Percentiles rank a stretch among this genome's conserved stretches.
Conservation (phyloP, 192 early-diverging fungal genomes). For the Backusella australiensis region DNA sequence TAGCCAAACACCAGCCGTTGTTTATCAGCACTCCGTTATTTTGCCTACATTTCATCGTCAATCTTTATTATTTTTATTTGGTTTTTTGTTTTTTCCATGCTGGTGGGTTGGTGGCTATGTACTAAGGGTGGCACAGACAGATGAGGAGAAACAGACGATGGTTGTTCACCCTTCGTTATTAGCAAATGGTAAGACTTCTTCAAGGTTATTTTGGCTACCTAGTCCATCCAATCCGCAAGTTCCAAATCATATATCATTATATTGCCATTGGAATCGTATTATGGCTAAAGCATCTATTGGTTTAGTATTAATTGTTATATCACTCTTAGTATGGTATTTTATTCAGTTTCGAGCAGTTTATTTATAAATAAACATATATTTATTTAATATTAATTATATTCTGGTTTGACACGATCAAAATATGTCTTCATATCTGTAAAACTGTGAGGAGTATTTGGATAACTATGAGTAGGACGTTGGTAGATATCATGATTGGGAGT, state of each 20-base stretch:
- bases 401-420: background rate
- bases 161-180: conserved; percentile 18
- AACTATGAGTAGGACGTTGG: background rate
- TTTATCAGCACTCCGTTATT: background rate
- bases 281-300: conserved; percentile 9
- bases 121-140: background rate
- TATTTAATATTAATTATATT: background rate
- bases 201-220: conserved; percentile 7
- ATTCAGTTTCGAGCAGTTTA: background rate
- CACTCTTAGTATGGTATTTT: conserved; percentile 13
- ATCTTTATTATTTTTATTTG: conserved; percentile 26
- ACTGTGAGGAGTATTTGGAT: background rate
- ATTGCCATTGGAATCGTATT: background rate
- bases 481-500: background rate
- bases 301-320: background rate
- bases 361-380: background rate
- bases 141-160: background rate
- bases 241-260: background rate
- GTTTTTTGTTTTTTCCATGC: conserved; percentile 25
- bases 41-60: conserved; percentile 16
- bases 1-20: background rate
- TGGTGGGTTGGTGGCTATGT: conserved; percentile 23
- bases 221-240: background rate
- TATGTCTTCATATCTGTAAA: background rate
- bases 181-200: conserved; percentile 10